Evolutionary conservation across 768 basidiomycete species (phyloP).

Genomic region (Amanita muscaria): DNA sequence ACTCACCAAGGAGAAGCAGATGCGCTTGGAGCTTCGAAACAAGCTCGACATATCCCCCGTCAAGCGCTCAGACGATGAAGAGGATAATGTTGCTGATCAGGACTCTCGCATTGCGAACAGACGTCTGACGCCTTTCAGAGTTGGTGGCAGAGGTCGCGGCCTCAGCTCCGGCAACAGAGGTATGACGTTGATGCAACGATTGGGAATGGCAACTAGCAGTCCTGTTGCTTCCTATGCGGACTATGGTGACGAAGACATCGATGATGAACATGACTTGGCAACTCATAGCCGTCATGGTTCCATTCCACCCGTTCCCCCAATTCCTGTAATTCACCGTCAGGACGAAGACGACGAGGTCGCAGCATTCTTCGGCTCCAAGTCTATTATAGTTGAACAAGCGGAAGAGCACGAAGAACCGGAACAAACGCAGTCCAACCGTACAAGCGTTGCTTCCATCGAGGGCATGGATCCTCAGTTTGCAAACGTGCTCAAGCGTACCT

Average conservation of each 20-base stretch:
- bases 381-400: conserved; percentile 20
- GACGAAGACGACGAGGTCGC: conserved; percentile 30
- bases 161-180: conserved; percentile 29
- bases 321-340: conserved; percentile 28
- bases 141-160: conserved; percentile 41
- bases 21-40: conserved; percentile 57
- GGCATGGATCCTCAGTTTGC: conserved; percentile 87
- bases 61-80: conserved; percentile 29
- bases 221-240: conserved; percentile 36
- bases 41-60: conserved; percentile 37
- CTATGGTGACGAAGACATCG: conserved; percentile 34
- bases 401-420: conserved; percentile 16
- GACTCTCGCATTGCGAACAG: conserved; percentile 32
- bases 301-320: conserved; percentile 33
- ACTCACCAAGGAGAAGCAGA: conserved; percentile 76
- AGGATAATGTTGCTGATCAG: conserved; percentile 36
- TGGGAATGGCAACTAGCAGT: conserved; percentile 49
- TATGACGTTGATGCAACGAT: conserved; percentile 49
- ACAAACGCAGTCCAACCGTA: conserved; percentile 44
- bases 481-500: conserved; percentile 58
- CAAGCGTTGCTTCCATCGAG: conserved; percentile 46
- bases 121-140: conserved; percentile 48
- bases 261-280: conserved; percentile 24
- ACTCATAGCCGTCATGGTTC: conserved; percentile 9
- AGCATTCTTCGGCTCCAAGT: conserved; percentile 24